phyloP scores from a whole-genome alignment of 768 basidiomycete genomes.

The Leccinum longicurvipes region DNA sequence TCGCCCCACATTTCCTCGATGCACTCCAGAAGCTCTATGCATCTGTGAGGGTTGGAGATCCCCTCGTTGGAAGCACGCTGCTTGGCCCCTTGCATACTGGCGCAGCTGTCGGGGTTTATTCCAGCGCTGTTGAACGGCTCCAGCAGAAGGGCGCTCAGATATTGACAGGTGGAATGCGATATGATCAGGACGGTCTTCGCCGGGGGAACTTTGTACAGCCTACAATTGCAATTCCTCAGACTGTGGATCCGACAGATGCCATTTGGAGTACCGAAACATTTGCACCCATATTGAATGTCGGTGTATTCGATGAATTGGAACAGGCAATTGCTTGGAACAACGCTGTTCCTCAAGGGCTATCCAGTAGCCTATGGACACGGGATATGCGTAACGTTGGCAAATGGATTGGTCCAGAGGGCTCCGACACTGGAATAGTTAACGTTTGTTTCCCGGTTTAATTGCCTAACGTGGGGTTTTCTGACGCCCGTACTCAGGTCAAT shows the following conservation, averaged over 20 bases:
- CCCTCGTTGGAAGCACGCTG: conserved; percentile 67
- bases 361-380: conserved; percentile 88
- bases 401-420: conserved; percentile 89
- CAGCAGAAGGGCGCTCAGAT: conserved; percentile 69
- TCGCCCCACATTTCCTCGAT: conserved; percentile 73
- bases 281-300: conserved; percentile 85
- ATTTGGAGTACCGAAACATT: conserved; percentile 84
- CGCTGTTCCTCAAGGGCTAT: conserved; percentile 85
- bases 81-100: conserved; percentile 83
- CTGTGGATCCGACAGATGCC: conserved; percentile 46
- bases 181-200: conserved; percentile 46
- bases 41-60: conserved; percentile 78
- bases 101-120: conserved; percentile 67
- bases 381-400: conserved; percentile 80
- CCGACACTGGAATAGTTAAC: conserved; percentile 91
- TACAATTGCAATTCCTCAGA: conserved; percentile 71
- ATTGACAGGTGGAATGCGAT: conserved; percentile 65
- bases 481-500: conserved; percentile 46
- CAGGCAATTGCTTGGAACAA: conserved; percentile 91
- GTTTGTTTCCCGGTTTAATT: conserved; percentile 41
- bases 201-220: conserved; percentile 89
- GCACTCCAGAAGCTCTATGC: conserved; percentile 73
- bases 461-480: background rate
- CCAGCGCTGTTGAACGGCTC: conserved; percentile 57
- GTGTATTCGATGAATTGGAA: conserved; percentile 81